Percentiles rank a stretch among this genome's conserved stretches.
Evolutionary conservation across 1,284 basidiomycete genomes (phyloP).

Genomic region (Naganishia sp.): DNA sequence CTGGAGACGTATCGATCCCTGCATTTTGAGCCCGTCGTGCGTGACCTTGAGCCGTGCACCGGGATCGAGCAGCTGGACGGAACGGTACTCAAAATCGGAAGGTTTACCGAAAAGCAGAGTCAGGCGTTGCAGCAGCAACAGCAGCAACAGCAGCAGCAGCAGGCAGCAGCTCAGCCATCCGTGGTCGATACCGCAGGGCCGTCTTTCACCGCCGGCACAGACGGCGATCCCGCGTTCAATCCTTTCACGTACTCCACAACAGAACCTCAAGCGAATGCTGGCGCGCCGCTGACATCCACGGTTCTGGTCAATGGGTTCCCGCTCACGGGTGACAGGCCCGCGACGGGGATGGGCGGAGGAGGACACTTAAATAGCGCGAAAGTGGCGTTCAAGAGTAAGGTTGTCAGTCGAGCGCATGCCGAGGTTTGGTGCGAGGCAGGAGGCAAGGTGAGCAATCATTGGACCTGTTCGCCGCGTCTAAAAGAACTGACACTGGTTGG

Average conservation of each 20-base stretch:
- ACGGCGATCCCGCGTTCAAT: constrained; percentile 25
- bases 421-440: constrained; percentile 79
- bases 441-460: constrained; percentile 55
- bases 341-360: constrained; percentile 45
- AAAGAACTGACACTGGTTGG: background rate
- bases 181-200: constrained; percentile 3
- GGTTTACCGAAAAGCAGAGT: constrained; percentile 72
- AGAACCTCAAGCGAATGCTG: background rate
- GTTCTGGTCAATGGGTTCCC: constrained; percentile 26
- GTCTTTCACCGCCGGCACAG: constrained; percentile 60
- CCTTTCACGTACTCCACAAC: constrained; percentile 13
- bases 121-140: constrained; percentile 20
- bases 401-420: constrained; percentile 90
- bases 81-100: constrained; percentile 76
- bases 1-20: constrained; percentile 86
- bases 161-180: background rate
- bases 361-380: constrained; percentile 72
- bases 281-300: constrained; percentile 8
- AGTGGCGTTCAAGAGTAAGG: constrained; percentile 94
- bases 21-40: constrained; percentile 86
- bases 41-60: constrained; percentile 58
- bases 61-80: constrained; percentile 19
- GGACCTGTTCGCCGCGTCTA: background rate
- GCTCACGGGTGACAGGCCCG: constrained; percentile 18
- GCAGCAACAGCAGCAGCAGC: constrained; percentile 6